A percentile compares a stretch with the other conserved stretches of the same genome.
Conservation (phyloP, 2,329 filamentous ascomycete genomes). For the Calycina herbarum region DNA sequence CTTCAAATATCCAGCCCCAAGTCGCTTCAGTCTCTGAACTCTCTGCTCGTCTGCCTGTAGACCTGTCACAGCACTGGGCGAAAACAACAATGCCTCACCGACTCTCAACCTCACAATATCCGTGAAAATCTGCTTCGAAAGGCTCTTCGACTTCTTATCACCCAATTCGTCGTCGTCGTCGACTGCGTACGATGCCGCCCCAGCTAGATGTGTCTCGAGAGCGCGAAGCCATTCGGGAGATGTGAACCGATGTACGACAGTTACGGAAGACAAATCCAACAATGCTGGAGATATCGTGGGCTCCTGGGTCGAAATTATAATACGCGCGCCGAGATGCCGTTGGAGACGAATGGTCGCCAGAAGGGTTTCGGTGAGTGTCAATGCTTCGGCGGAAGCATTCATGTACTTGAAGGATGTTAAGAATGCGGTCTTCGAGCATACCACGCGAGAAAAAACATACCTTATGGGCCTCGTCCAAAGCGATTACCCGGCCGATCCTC, state of each 20-base stretch:
- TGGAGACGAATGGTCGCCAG: conserved; percentile 67
- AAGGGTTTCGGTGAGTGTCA: conserved; percentile 60
- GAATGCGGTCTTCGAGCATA: too few relatives aligned
- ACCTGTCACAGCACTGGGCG: conserved; percentile 45
- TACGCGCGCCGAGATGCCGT: conserved; percentile 64
- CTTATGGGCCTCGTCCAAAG: conserved; percentile 78
- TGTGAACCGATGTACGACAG: conserved; percentile 72
- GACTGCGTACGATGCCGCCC: conserved; percentile 28
- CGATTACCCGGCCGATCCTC: conserved; percentile 58
- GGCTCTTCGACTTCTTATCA: conserved; percentile 20
- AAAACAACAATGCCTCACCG: conserved; percentile 51
- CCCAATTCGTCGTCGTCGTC: conserved; percentile 31
- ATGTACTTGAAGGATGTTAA: conserved; percentile 50
- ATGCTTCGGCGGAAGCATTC: conserved; percentile 54
- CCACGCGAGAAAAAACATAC: conserved; percentile 36
- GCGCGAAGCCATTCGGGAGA: conserved; percentile 57
- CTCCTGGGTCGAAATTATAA: conserved; percentile 76
- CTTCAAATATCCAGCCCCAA: conserved; percentile 40
- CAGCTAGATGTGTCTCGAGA: conserved; percentile 49
- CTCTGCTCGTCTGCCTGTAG: conserved; percentile 6
- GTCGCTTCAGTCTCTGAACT: conserved; percentile 20
- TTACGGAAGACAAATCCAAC: conserved; percentile 70
- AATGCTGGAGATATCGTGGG: conserved; percentile 68
- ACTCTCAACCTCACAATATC: conserved; percentile 49
- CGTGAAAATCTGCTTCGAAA: conserved; percentile 39